Base-by-base conservation (phyloP, 768 basidiomycete species). In the Mycena rebaudengoi region DNA sequence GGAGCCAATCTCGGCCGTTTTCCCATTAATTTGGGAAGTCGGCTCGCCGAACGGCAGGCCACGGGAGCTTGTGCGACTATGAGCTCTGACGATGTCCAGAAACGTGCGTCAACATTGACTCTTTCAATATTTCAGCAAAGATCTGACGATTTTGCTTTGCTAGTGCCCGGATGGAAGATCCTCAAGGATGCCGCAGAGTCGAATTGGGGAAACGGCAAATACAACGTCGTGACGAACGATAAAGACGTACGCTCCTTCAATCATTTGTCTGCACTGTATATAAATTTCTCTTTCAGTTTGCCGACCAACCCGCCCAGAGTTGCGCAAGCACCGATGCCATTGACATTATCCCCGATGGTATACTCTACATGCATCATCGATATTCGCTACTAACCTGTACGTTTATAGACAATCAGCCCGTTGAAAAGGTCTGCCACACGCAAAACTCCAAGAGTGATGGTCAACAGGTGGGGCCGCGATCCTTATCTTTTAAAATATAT, bases 151-250 rank as follows among this genome's bases (percentile, higher is more conserved):
- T 45, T 23, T 25, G n/a, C 23, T 8, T 20, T 21, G 4, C 12
- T n/a, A 45, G 44, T 59, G 7, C 57, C 57, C 25, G 57, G 57
- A 23, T 59, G 57, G 57, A 49, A 48, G 16, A 39, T 30, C 13
- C 29, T 59, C 18, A 35, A 59, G 35, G 44, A n/a, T 1, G 10
- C 11, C 6, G 57, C 44, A 1, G 49, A 48, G n/a, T 32, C 32
- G 23, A 46, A 49, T 49, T 59, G 57, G 57, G 57, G 57, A 7
- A 59, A 7, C 13, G 45, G 45, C 21, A 39, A 21, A 5, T 48
- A 48, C 6, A 59, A 59, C 20, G 49, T 59, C 20, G 57, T 59
- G 20, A 59, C 57, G 20, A 59, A 59, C 30, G 57, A 59, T 32
- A 59, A 59, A 25, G 57, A 59, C 30, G 11, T 48, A n/a, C n/a